phyloP scores from a whole-genome alignment of 805 yeast species.

The Clavispora santaluciae region DNA sequence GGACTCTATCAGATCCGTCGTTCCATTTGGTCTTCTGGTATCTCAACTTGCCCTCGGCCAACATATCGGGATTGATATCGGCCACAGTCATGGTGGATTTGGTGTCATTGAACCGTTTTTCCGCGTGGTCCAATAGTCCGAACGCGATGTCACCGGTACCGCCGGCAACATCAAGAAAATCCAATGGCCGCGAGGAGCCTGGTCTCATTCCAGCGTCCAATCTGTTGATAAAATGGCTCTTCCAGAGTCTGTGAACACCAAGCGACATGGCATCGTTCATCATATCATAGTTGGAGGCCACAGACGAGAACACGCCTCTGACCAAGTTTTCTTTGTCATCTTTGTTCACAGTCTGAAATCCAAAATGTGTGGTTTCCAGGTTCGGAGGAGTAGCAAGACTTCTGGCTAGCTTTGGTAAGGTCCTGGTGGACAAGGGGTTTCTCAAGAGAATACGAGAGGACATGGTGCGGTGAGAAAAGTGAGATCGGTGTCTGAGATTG shows the following conservation, averaged over 20 bases:
- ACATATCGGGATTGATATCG: constrained; percentile 95
- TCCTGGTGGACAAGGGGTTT: not conserved
- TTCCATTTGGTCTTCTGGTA: constrained; percentile 56
- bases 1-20: constrained; percentile 58
- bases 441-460: not conserved
- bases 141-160: constrained; percentile 99
- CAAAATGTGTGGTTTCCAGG: constrained; percentile 80
- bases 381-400: constrained; percentile 3
- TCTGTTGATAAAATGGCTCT: constrained; percentile 78
- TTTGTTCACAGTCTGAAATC: constrained; percentile 75
- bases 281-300: constrained; percentile 88
- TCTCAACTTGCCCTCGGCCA: constrained; percentile 84
- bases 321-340: constrained; percentile 77
- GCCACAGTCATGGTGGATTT: constrained; percentile 82
- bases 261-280: constrained; percentile 98
- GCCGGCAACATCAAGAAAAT: constrained; percentile 95
- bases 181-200: constrained; percentile 69
- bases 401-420: not conserved
- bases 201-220: constrained; percentile 93
- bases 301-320: constrained; percentile 89
- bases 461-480: not conserved
- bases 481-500: not conserved
- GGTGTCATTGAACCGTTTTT: constrained; percentile 66
- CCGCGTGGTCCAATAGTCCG: constrained; percentile 90
- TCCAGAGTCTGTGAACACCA: constrained; percentile 95